These are phyloP conservation scores for Iberis pinnata DNA, from an alignment of 345 rosid genomes.

Conservation along the genomic window DNA sequence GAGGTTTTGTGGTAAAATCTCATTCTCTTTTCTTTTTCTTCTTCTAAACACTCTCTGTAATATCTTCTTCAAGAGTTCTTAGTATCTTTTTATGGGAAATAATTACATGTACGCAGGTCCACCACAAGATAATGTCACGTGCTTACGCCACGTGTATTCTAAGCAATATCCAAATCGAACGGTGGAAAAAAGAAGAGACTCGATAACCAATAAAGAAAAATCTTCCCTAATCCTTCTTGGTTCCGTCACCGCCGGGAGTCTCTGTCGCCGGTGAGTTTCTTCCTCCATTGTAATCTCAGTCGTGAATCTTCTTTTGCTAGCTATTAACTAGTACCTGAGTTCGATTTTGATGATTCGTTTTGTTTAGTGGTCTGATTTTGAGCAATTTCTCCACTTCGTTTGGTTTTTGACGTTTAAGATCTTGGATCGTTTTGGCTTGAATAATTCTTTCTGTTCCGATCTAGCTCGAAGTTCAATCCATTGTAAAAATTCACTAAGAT, in stretches of 20 bases:
- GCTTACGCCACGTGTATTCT: conserved; percentile 22
- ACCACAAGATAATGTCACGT: conserved; percentile 16
- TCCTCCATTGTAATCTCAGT: neutral
- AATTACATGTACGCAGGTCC: conserved; percentile 14
- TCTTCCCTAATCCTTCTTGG: neutral
- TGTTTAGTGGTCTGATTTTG: neutral
- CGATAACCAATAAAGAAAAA: neutral
- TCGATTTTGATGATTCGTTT: neutral
- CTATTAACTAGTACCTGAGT: no score
- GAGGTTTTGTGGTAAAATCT: conserved; percentile 2
- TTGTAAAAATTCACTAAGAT: neutral
- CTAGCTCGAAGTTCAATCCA: neutral
- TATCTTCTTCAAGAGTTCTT: conserved; percentile 20
- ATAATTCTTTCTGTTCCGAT: neutral
- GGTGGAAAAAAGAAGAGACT: conserved; percentile 12
- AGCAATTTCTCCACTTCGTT: neutral
- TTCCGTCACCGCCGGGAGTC: conserved; percentile 8
- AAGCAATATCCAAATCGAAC: conserved; percentile 28
- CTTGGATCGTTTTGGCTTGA: neutral
- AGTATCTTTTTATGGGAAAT: neutral
- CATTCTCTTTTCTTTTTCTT: neutral
- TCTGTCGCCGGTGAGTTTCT: conserved; percentile 21
- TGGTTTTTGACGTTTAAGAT: conserved; percentile 5
- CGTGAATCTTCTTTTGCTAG: neutral
- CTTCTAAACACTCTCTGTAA: neutral